Conservation (phyloP, 176 grass and related monocot species). For the Eleusine coracana region DNA sequence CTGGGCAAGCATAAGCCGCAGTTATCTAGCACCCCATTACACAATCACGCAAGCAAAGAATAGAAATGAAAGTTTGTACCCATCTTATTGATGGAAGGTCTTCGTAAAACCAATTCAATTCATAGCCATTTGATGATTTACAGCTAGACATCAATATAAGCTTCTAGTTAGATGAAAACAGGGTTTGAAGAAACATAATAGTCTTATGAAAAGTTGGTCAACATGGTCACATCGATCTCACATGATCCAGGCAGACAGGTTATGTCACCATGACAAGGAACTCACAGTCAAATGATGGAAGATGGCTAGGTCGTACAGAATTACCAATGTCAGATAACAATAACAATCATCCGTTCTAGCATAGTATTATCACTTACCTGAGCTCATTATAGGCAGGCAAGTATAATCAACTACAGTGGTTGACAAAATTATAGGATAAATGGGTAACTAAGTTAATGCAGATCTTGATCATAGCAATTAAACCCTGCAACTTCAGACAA, state of each 20-base stretch:
- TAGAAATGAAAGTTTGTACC: neutral
- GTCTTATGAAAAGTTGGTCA: neutral
- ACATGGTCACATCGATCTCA: constrained; percentile 18
- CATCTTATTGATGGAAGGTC: neutral
- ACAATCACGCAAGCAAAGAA: neutral
- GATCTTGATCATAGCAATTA: constrained; percentile 2
- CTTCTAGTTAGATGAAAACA: neutral
- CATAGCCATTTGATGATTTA: neutral
- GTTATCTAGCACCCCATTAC: too few relatives aligned
- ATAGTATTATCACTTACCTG: constrained; percentile 1
- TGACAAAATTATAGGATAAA: neutral
- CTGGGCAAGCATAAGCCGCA: too few relatives aligned
- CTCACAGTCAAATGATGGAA: neutral
- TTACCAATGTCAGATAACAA: neutral
- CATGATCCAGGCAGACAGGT: constrained; percentile 23
- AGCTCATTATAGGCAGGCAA: constrained; percentile 3
- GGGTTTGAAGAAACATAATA: neutral
- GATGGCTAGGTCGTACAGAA: neutral
- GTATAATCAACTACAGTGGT: neutral
- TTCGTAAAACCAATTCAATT: neutral
- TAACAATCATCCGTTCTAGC: neutral
- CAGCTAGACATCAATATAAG: neutral
- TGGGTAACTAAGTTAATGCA: neutral
- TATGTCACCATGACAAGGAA: constrained; percentile 30
- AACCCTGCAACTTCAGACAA: neutral